phyloP scores from a whole-genome alignment of 2,329 filamentous ascomycete genomes.

The Penicillium polonicum region DNA sequence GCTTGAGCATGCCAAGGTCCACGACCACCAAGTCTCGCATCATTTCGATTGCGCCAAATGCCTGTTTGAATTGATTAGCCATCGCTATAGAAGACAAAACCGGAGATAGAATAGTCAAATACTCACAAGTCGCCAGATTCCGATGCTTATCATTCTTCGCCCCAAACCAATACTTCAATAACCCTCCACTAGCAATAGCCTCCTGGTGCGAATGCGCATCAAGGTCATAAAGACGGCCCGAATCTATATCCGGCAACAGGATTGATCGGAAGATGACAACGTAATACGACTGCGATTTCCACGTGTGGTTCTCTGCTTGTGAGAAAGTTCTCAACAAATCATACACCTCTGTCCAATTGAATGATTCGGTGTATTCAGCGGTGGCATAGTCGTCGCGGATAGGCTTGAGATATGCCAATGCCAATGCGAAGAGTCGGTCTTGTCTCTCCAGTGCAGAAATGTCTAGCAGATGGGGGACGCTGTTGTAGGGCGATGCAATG shows the following conservation, averaged over 20 bases:
- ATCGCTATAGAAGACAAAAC: background rate
- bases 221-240: conserved; percentile 66
- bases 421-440: conserved; percentile 68
- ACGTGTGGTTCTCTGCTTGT: conserved; percentile 49
- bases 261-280: conserved; percentile 79
- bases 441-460: conserved; percentile 64
- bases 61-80: conserved; percentile 46
- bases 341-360: conserved; percentile 73
- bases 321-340: conserved; percentile 56
- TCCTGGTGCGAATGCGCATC: conserved; percentile 79
- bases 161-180: conserved; percentile 95
- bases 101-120: background rate
- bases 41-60: conserved; percentile 60
- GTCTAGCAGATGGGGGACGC: conserved; percentile 69
- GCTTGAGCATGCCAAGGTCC: conserved; percentile 59
- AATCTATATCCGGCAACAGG: conserved; percentile 66
- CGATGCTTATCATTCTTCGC: conserved; percentile 64
- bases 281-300: conserved; percentile 69
- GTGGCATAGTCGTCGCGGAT: conserved; percentile 72
- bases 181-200: conserved; percentile 73
- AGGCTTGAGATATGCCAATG: conserved; percentile 64
- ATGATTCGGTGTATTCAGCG: conserved; percentile 67
- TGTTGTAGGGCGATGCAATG: conserved; percentile 73
- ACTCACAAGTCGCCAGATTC: conserved; percentile 78
- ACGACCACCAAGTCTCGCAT: conserved; percentile 60